Percentiles rank a stretch among this genome's conserved stretches.
phyloP scores from a whole-genome alignment of 306 rosid genomes.

The Trifolium dubium region DNA sequence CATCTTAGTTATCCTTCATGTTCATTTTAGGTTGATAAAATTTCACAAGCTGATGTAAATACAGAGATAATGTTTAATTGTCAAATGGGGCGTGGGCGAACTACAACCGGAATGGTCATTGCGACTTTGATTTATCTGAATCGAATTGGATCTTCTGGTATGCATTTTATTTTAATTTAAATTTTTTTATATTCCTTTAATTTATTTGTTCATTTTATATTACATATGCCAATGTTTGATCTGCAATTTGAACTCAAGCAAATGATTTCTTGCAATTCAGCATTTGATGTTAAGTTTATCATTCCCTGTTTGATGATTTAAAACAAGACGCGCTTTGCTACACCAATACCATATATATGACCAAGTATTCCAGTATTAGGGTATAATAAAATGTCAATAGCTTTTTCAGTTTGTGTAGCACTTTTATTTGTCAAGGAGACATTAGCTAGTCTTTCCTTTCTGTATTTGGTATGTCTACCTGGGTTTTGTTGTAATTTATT shows the following conservation, averaged over 20 bases:
- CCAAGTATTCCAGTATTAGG: constrained; percentile 18
- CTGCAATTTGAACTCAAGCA: constrained; percentile 7
- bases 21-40: constrained; percentile 75
- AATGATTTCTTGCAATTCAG: constrained; percentile 30
- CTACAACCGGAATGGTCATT: constrained; percentile 96
- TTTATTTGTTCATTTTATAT: constrained; percentile 30
- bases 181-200: constrained; percentile 15
- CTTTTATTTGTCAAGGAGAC: constrained; percentile 14
- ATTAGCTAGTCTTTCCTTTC: constrained; percentile 22
- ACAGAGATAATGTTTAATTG: constrained; percentile 86
- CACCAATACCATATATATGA: constrained; percentile 7
- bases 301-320: constrained; percentile 17
- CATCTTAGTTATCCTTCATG: constrained; percentile 42
- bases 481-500: not conserved
- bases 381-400: constrained; percentile 25
- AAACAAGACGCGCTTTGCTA: constrained; percentile 8
- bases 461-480: constrained; percentile 5
- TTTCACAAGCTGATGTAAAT: constrained; percentile 76
- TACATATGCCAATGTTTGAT: not conserved
- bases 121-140: constrained; percentile 86
- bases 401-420: constrained; percentile 18
- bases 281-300: not conserved
- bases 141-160: constrained; percentile 87
- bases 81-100: constrained; percentile 98
- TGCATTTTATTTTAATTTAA: constrained; percentile 14